These are phyloP conservation scores for Seminavis robusta DNA, from an alignment of 108 stramenopile species.

Conservation along the genomic window DNA sequence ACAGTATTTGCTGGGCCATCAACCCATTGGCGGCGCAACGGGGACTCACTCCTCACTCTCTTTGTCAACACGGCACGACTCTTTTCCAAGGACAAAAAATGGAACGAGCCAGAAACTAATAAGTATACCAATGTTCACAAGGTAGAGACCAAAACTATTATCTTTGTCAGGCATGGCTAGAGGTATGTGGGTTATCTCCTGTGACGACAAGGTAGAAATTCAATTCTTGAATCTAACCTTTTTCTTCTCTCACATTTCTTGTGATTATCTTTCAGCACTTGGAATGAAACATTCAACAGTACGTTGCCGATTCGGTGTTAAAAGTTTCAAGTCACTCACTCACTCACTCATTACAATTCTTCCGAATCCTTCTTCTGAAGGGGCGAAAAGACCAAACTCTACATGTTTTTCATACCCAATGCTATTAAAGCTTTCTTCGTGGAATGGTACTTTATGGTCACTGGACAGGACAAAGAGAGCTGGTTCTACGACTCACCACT, in stretches of 20 bases:
- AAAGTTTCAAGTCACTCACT: no score
- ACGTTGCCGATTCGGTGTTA: no score
- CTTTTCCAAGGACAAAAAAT: constrained; percentile 77
- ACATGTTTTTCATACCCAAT: constrained; percentile 71
- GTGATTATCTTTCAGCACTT: no score
- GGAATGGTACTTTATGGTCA: constrained; percentile 71
- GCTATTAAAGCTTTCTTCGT: constrained; percentile 46
- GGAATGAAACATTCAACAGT: constrained; percentile 93
- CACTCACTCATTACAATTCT: no score
- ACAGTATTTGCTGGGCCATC: no score
- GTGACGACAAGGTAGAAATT: no score
- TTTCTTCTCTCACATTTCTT: no score
- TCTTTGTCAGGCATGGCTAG: constrained; percentile 81
- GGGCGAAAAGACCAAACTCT: constrained; percentile 50
- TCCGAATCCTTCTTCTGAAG: no score
- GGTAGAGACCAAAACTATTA: constrained; percentile 71
- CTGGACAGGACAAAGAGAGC: constrained; percentile 55
- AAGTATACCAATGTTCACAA: no score
- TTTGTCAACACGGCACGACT: constrained; percentile 41
- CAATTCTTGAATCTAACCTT: no score
- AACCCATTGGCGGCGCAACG: no score
- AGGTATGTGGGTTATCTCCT: no score
- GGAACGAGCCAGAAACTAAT: constrained; percentile 47
- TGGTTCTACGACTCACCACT: constrained; percentile 87
- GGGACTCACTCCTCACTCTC: constrained; percentile 49